Evolutionary conservation across 2,329 filamentous ascomycete genomes (phyloP).

Genomic region (Ceratocystis cubensis): DNA sequence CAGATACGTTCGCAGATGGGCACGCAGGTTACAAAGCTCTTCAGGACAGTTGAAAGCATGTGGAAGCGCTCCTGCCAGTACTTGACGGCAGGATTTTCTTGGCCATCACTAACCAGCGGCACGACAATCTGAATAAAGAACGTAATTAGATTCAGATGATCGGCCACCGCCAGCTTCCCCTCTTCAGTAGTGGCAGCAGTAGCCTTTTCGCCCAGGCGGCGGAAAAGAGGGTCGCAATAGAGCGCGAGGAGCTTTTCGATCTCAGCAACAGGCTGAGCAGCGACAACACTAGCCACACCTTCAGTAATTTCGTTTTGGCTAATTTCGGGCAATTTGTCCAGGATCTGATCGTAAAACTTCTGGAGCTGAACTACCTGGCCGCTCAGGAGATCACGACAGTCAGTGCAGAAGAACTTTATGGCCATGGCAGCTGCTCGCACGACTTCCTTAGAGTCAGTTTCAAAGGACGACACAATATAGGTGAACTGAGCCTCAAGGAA

Average conservation of each 20-base stretch:
- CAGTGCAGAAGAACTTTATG: constrained; percentile 93
- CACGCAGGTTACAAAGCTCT: constrained; percentile 72
- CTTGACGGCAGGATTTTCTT: constrained; percentile 81
- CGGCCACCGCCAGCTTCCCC: constrained; percentile 74
- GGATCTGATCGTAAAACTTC: constrained; percentile 78
- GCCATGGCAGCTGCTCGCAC: constrained; percentile 82
- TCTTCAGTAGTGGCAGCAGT: constrained; percentile 73
- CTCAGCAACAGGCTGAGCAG: constrained; percentile 67
- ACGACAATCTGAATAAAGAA: constrained; percentile 70
- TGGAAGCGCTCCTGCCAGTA: constrained; percentile 94
- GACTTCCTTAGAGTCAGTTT: constrained; percentile 79
- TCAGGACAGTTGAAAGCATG: constrained; percentile 70
- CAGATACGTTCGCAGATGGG: constrained; percentile 91
- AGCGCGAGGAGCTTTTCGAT: constrained; percentile 78
- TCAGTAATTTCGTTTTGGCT: constrained; percentile 96
- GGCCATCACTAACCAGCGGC: constrained; percentile 57
- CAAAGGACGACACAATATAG: constrained; percentile 89
- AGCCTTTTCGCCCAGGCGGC: constrained; percentile 73
- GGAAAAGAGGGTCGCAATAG: constrained; percentile 83
- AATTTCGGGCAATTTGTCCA: constrained; percentile 69
- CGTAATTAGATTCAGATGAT: constrained; percentile 84
- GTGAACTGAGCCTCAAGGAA: constrained; percentile 86
- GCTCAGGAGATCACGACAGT: constrained; percentile 78
- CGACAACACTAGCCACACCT: constrained; percentile 82
- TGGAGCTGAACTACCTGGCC: constrained; percentile 77